A percentile compares a stretch with the other conserved stretches of the same genome.
These are phyloP conservation scores for Panus rudis DNA, from an alignment of 768 basidiomycete genomes.

Conservation along the genomic window DNA sequence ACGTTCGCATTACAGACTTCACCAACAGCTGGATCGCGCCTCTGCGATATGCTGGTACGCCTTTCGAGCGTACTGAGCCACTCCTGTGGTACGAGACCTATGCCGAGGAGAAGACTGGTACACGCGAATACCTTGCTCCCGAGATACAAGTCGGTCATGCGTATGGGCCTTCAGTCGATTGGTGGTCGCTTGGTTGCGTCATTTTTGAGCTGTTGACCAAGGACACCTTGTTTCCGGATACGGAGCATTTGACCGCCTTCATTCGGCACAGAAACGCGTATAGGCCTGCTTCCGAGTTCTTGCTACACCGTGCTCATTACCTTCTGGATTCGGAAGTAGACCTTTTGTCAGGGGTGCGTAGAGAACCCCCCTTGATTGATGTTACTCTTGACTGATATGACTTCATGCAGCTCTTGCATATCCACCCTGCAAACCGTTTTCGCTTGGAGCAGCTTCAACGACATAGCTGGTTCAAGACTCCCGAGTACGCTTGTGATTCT, in stretches of 20 bases:
- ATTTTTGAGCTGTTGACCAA: constrained; percentile 22
- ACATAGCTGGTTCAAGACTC: constrained; percentile 10
- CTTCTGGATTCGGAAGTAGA: constrained; percentile 3
- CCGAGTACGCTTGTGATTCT: not conserved
- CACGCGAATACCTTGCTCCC: constrained; percentile 19
- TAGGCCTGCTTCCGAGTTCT: constrained; percentile 1
- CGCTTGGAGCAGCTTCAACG: constrained; percentile 4
- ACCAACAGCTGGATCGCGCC: constrained; percentile 15
- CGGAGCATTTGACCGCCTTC: constrained; percentile 3
- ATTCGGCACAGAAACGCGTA: constrained; percentile 1
- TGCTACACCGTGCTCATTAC: constrained; percentile 4
- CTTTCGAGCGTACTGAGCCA: constrained; percentile 7
- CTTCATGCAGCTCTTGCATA: constrained; percentile 7
- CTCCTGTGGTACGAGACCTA: constrained; percentile 14
- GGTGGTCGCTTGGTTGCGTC: constrained; percentile 21
- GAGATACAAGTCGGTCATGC: constrained; percentile 13
- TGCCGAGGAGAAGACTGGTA: constrained; percentile 13
- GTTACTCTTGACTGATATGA: not conserved
- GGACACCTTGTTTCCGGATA: constrained; percentile 11
- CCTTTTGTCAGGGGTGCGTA: constrained; percentile 10
- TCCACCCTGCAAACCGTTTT: constrained; percentile 5
- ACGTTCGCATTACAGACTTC: constrained; percentile 21
- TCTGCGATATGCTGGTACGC: not conserved
- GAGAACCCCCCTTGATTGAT: not conserved
- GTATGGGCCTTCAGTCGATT: constrained; percentile 24